Conservation (phyloP, 495 filamentous ascomycete species). For the Hypoxylon trugodes region DNA sequence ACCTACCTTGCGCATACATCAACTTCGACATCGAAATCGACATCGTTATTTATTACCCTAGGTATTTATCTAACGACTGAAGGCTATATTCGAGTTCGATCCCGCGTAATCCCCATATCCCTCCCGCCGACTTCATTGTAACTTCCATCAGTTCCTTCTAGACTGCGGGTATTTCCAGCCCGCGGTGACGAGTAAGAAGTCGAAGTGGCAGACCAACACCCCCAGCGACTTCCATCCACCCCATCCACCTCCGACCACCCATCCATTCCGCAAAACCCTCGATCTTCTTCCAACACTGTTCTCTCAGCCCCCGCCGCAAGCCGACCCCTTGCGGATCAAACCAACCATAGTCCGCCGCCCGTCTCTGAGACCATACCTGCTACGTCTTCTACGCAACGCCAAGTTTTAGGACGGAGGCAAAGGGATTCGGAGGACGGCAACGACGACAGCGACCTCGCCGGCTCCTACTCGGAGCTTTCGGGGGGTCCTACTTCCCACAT, state of each 20-base stretch:
- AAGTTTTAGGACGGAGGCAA: slow-evolving; percentile 39
- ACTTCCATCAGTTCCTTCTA: slow-evolving; percentile 28
- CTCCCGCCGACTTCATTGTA: slow-evolving; percentile 16
- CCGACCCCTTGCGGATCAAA: slow-evolving; percentile 20
- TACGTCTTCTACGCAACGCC: slow-evolving; percentile 30
- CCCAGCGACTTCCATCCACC: slow-evolving; percentile 44
- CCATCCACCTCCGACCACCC: slow-evolving; percentile 54
- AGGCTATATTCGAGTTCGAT: no score
- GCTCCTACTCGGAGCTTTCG: slow-evolving; percentile 29
- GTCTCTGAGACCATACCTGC: slow-evolving; percentile 23
- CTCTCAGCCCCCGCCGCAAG: slow-evolving; percentile 46
- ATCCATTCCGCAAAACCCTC: slow-evolving; percentile 52
- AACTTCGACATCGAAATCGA: not conserved
- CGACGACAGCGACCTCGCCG: slow-evolving; percentile 13
- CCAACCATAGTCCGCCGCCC: slow-evolving; percentile 21
- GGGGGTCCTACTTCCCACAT: slow-evolving; percentile 28
- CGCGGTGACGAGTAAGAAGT: slow-evolving; percentile 44
- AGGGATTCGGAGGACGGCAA: slow-evolving; percentile 34
- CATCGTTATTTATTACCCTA: no score
- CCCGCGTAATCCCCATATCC: no score
- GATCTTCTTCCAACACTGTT: slow-evolving; percentile 48
- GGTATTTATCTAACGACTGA: no score
- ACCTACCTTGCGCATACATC: slow-evolving; percentile 12
- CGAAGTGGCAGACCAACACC: slow-evolving; percentile 57
- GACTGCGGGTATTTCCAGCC: slow-evolving; percentile 42